These are phyloP conservation scores for Cucumis cinereus DNA, from an alignment of 306 rosid species.

Conservation along the genomic window DNA sequence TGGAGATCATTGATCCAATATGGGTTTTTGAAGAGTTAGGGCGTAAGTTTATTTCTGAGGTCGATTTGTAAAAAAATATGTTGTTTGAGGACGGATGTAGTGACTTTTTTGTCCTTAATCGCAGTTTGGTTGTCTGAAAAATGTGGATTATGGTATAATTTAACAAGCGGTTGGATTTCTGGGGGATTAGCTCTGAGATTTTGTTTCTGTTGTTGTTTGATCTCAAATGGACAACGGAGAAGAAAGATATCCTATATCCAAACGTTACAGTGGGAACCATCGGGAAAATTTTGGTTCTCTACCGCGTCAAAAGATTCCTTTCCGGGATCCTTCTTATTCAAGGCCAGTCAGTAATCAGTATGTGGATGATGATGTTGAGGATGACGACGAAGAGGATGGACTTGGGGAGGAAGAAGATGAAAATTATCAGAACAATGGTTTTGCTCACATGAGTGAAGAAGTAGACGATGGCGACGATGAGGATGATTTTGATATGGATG, in stretches of 20 bases:
- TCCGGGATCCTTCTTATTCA: slow-evolving; percentile 28
- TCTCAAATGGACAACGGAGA: slow-evolving; percentile 57
- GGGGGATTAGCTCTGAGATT: background rate
- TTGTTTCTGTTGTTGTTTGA: background rate
- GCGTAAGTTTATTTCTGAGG: background rate
- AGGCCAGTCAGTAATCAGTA: slow-evolving; percentile 23
- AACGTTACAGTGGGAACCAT: background rate
- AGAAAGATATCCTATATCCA: slow-evolving; percentile 20
- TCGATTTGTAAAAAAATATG: background rate
- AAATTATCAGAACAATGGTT: slow-evolving; percentile 31
- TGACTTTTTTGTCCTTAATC: background rate
- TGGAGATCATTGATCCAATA: background rate
- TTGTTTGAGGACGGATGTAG: background rate
- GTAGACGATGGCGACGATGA: slow-evolving; percentile 30
- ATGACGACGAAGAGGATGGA: slow-evolving; percentile 32
- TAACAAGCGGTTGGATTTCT: background rate
- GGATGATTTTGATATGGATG: slow-evolving; percentile 15
- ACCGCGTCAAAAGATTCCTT: slow-evolving; percentile 7
- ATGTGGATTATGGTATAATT: background rate
- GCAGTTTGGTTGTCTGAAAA: background rate
- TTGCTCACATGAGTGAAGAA: slow-evolving; percentile 17
- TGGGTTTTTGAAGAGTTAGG: background rate
- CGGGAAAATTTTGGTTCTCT: background rate
- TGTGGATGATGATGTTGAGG: slow-evolving; percentile 31
- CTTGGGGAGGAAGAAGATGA: slow-evolving; percentile 38